A percentile compares a stretch with the other conserved stretches of the same genome.
phyloP scores from a whole-genome alignment of 1,284 basidiomycete species.

The Rhodotorula sp. region DNA sequence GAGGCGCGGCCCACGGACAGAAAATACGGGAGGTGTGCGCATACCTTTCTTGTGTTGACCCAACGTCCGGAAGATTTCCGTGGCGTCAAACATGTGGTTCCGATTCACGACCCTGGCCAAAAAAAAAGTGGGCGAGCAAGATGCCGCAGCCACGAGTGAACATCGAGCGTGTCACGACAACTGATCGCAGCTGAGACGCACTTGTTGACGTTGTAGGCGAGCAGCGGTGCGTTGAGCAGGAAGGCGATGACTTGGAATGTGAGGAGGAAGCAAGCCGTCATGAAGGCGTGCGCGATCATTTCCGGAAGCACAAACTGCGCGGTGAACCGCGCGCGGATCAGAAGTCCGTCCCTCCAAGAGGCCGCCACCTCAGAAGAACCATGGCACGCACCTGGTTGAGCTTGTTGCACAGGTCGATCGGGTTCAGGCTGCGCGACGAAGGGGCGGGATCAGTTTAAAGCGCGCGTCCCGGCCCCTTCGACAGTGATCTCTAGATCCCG shows the following conservation, averaged over 20 bases:
- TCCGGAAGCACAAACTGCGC: constrained; percentile 92
- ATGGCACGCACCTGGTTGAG: constrained; percentile 78
- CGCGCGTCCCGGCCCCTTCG: too few relatives aligned
- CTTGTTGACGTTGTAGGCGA: constrained; percentile 94
- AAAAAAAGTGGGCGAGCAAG: neutral
- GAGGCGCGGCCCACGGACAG: constrained; percentile 2
- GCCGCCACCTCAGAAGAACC: neutral
- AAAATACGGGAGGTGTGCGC: too few relatives aligned
- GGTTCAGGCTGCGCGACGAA: constrained; percentile 81
- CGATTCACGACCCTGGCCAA: constrained; percentile 77
- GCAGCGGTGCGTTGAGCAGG: constrained; percentile 83
- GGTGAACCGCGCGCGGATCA: neutral
- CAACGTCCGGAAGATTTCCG: constrained; percentile 96
- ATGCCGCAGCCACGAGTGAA: neutral
- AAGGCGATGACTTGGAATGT: constrained; percentile 95
- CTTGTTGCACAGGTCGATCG: constrained; percentile 99
- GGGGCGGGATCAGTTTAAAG: constrained; percentile 16
- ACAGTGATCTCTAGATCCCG: too few relatives aligned
- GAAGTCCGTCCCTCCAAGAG: neutral
- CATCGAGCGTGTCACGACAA: neutral
- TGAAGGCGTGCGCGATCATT: constrained; percentile 89
- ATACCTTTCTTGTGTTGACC: constrained; percentile 84
- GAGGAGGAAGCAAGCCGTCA: constrained; percentile 77
- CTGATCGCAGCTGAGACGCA: constrained; percentile 52
- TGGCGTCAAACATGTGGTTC: constrained; percentile 98